Base-by-base conservation (phyloP, 139 green algal species). In the Chlamydomonas incerta region DNA sequence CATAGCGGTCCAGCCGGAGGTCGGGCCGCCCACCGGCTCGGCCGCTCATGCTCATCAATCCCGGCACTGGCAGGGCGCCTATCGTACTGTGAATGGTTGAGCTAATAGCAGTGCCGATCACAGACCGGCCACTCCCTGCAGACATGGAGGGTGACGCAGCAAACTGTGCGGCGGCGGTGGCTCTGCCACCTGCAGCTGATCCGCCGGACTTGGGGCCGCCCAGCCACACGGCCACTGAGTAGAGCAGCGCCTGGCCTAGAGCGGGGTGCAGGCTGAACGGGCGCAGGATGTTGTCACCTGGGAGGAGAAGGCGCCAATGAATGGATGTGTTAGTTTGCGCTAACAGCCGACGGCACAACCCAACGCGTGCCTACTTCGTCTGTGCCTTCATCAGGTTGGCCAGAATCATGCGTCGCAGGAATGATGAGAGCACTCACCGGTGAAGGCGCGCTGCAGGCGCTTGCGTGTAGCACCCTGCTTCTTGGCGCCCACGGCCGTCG, bases 251-350 rank as follows among this genome's bases (percentile, higher is more conserved):
- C 75, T 97, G 93, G 11, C 96, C 96, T 68, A 95, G 75, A 13
- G 91, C 91, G 24, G 84, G 60, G 74, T 88, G 86, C 29, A 89
- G 71, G 17, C 33, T 72, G 74, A 87, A 94, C 33, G 95, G 90
- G 34, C 86, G 90, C 57, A 99, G 87, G 57, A 95, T 76, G 81
- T 91, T 83, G 74, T 98, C 97, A 29, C 94, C 95, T 88, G 81
- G 58, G 33, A 34, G 68, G 4, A 28, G 29, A n/a, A n/a, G n/a
- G n/a, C n/a, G n/a, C n/a, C 26, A 69, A 33, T 23, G 26, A 11
- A 4, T 69, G 63, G 24, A 69, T 15, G 63, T n/a, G n/a, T n/a
- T n/a, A n/a, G n/a, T n/a, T n/a, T n/a, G n/a, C n/a, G n/a, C n/a
- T n/a, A n/a, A n/a, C n/a, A n/a, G n/a, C n/a, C n/a, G n/a, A n/a